A percentile compares a stretch with the other conserved stretches of the same genome.
Conservation (phyloP, 2,329 filamentous ascomycete species). For the Harringtonia lauricola region DNA sequence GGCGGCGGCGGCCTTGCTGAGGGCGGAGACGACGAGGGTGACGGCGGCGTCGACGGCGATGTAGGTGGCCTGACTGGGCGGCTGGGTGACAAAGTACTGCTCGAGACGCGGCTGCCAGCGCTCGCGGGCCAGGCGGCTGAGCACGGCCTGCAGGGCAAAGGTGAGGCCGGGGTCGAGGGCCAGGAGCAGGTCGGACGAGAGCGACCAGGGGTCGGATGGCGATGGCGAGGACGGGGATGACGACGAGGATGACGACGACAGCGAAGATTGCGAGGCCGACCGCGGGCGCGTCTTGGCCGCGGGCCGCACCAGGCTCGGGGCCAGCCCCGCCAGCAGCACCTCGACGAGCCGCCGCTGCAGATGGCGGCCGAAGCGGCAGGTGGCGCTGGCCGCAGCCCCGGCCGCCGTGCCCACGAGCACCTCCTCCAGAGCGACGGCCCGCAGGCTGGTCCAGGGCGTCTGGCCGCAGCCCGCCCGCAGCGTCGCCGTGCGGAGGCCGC, state of each 20-base stretch:
- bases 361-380: conserved; percentile 41
- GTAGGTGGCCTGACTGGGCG: conserved; percentile 19
- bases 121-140: conserved; percentile 17
- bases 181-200: conserved; percentile 60
- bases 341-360: too few species aligned
- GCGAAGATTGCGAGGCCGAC: conserved; percentile 69
- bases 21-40: conserved; percentile 49
- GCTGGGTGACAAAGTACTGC: conserved; percentile 8
- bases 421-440: conserved; percentile 12
- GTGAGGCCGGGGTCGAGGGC: conserved; percentile 82
- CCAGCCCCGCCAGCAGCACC: too few species aligned
- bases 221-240: conserved; percentile 71
- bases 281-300: too few species aligned
- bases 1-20: conserved; percentile 69
- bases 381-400: conserved; percentile 16
- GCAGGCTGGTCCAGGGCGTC: conserved; percentile 4
- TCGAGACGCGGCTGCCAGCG: conserved; percentile 16
- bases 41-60: conserved; percentile 17
- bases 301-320: conserved; percentile 1
- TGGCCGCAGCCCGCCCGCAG: conserved; percentile 5
- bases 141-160: conserved; percentile 66
- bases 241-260: conserved; percentile 56
- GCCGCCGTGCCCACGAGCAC: background rate
- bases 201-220: too few species aligned
- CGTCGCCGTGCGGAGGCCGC: conserved; percentile 22